Percentiles rank a stretch among this genome's conserved stretches.
Conservation (phyloP, 108 stramenopile species). For the Skeletonema grethae region DNA sequence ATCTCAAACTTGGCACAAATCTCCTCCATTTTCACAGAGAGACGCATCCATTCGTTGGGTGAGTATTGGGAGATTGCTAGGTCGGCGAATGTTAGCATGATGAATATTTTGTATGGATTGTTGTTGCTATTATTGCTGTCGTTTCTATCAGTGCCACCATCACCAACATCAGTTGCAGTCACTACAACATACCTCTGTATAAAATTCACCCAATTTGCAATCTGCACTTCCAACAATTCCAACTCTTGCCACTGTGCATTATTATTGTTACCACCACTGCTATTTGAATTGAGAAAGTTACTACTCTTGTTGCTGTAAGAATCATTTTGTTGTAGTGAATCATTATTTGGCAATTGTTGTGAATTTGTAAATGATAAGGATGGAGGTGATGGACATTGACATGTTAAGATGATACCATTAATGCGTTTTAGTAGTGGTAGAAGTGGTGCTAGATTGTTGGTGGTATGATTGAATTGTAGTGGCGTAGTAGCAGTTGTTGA, state of each 20-base stretch:
- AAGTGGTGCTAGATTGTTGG: neutral
- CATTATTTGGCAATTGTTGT: too few species aligned
- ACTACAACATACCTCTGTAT: neutral
- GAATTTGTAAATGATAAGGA: too few species aligned
- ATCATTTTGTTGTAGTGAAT: too few species aligned
- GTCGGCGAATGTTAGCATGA: constrained; percentile 21
- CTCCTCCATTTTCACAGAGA: constrained; percentile 17
- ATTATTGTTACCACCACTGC: neutral
- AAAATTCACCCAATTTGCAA: constrained; percentile 18
- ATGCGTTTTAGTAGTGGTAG: constrained; percentile 22
- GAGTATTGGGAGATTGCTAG: constrained; percentile 16
- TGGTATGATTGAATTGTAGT: neutral
- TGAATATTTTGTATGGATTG: neutral
- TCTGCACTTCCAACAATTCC: constrained; percentile 19
- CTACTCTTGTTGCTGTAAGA: too few species aligned
- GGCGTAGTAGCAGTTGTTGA: too few species aligned
- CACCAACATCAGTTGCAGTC: neutral
- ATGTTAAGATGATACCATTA: constrained; percentile 22
- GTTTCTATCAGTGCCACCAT: neutral
- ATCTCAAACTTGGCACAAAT: constrained; percentile 17
- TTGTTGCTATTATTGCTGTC: neutral
- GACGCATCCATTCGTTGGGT: constrained; percentile 15
- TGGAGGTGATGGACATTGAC: constrained; percentile 24
- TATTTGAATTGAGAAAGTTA: too few species aligned
- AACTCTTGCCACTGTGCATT: constrained; percentile 7